These are phyloP conservation scores for Cladochytrium replicatum DNA, from an alignment of 192 early-diverging fungal genomes.

Conservation along the genomic window DNA sequence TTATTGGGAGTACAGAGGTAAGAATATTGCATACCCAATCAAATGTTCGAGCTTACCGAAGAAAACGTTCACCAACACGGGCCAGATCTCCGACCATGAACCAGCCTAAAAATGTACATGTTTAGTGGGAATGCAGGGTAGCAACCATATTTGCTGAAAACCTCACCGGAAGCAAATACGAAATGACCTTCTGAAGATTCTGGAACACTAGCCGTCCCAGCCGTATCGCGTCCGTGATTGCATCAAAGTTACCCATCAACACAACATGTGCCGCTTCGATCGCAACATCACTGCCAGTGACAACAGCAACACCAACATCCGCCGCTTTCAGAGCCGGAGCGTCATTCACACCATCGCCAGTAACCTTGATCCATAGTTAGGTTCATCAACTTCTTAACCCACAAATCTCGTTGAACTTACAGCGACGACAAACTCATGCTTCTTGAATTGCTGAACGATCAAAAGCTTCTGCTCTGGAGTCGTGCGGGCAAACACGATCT, in stretches of 20 bases:
- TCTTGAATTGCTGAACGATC: slow-evolving; percentile 52
- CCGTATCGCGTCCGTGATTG: slow-evolving; percentile 60
- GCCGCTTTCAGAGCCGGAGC: slow-evolving; percentile 84
- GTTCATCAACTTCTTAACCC: slow-evolving; percentile 49
- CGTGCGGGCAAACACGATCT: slow-evolving; percentile 84
- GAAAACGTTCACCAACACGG: slow-evolving; percentile 68
- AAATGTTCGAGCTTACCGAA: too few relatives aligned
- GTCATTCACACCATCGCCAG: slow-evolving; percentile 90
- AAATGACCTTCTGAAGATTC: slow-evolving; percentile 80
- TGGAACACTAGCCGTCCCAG: slow-evolving; percentile 78
- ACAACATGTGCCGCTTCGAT: slow-evolving; percentile 37
- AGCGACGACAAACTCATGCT: too few relatives aligned
- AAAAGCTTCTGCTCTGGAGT: slow-evolving; percentile 79
- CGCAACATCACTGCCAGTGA: slow-evolving; percentile 60
- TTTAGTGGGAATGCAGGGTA: too few relatives aligned
- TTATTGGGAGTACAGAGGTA: too few relatives aligned
- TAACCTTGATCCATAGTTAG: slow-evolving; percentile 74
- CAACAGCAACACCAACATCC: slow-evolving; percentile 83
- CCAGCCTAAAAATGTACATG: slow-evolving; percentile 1
- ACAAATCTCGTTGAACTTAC: too few relatives aligned
- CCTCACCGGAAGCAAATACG: slow-evolving; percentile 71
- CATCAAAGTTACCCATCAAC: slow-evolving; percentile 49
- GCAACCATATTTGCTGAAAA: too few relatives aligned
- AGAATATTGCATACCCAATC: too few relatives aligned
- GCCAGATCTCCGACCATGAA: slow-evolving; percentile 56